These are phyloP conservation scores for Klebsormidium nitens DNA, from an alignment of 139 green algal species.

Conservation along the genomic window DNA sequence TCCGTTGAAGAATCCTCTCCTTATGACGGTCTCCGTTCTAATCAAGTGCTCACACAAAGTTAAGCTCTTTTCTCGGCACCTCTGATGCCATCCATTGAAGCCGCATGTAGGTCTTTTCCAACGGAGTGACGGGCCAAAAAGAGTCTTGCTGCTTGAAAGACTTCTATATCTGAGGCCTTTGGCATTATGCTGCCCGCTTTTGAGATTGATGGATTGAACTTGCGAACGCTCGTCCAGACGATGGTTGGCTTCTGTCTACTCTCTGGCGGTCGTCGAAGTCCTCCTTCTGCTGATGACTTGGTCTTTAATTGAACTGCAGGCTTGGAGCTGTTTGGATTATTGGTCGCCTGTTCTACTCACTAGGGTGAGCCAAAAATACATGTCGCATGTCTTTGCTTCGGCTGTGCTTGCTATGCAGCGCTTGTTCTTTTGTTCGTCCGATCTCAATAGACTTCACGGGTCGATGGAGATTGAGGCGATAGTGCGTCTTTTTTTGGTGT, in stretches of 20 bases:
- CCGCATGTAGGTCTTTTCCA: too few relatives aligned
- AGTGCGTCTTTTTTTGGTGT: too few relatives aligned
- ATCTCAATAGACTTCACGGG: background rate
- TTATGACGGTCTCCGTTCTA: too few relatives aligned
- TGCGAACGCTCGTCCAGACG: background rate
- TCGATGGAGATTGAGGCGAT: too few relatives aligned
- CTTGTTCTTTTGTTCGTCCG: background rate
- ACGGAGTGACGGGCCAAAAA: too few relatives aligned
- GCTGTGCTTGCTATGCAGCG: background rate
- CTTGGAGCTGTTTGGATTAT: conserved; percentile 36
- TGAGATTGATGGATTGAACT: background rate
- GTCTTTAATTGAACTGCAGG: conserved; percentile 2
- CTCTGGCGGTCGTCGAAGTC: background rate
- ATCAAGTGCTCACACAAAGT: too few relatives aligned
- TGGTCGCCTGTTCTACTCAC: conserved; percentile 27
- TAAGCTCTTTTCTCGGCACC: too few relatives aligned
- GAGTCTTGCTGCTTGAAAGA: too few relatives aligned
- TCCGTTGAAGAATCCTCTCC: too few relatives aligned
- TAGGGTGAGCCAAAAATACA: conserved; percentile 8
- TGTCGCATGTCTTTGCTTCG: background rate
- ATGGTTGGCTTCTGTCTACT: background rate
- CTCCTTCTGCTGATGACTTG: background rate
- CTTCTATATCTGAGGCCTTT: too few relatives aligned
- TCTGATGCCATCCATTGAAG: too few relatives aligned
- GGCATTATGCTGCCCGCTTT: too few relatives aligned